Evolutionary conservation across 129 eudicot species (phyloP), one percentile per base, ranked within the genome.

Genomic region (Silybum marianum): DNA sequence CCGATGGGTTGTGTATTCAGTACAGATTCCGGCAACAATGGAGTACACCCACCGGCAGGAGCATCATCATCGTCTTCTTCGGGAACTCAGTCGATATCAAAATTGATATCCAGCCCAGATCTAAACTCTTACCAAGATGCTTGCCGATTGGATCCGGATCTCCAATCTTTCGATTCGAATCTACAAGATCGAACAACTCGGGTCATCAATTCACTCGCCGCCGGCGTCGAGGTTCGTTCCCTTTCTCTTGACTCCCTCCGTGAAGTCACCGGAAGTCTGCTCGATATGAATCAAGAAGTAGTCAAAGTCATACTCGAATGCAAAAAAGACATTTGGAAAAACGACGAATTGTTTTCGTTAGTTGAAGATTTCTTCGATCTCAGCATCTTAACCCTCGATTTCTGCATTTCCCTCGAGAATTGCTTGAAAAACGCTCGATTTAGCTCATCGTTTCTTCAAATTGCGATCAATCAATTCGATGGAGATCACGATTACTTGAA

Each of bases 81-180:
- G 3, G 23, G 65, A 21, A 71, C 58, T 6, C 82, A 60, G 23
- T 84, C 88, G 0, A 54, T 23, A 26, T 68, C 89, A n/a, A 79
- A 30, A 9, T 40, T 85, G 11, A 40, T 11, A 18, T 40, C 81
- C 28, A 36, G 44, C 1, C 85, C 90, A 9, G 94, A 93, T 84
- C 90, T 89, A 75, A 87, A 76, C 81, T 89, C 93, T 2, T 93
- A 90, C 82, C 86, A 90, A 79, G 86, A 93, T 26, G 95, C 95
- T 4, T 87, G 93, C 80, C 76, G 71, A 25, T 77, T 84, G 26
- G 97, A 93, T 65, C 93, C 97, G 7, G 89, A 93, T 6, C 89
- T 93, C 74, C 90, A 81, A 16, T 79, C 84, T 63, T 89, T 93
- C 72, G 95, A 93, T 76, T 82, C 92, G 2, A 23, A 74, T 7